Evolutionary conservation across 805 yeast genomes (phyloP).

Genomic region (Ogataea populi-albae): DNA sequence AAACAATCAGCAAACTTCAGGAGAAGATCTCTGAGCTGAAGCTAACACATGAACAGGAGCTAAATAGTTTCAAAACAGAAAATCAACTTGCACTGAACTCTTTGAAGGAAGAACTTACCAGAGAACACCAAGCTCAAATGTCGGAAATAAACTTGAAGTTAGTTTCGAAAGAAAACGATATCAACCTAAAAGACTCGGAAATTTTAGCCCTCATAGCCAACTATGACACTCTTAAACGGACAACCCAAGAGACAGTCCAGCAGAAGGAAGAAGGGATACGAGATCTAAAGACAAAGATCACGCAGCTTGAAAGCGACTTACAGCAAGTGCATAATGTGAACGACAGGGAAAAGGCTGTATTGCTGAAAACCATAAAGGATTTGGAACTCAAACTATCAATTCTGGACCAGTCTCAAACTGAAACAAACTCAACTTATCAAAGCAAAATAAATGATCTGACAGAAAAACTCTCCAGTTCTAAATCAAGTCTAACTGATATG

Average conservation of each 20-base stretch:
- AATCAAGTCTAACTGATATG: neutral
- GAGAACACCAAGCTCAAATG: constrained; percentile 5
- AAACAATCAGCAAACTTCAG: constrained; percentile 8
- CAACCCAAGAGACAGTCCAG: neutral
- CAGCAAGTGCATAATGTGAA: neutral
- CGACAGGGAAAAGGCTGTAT: neutral
- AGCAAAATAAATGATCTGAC: neutral
- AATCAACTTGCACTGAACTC: constrained; percentile 2
- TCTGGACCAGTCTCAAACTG: no score
- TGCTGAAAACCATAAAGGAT: neutral
- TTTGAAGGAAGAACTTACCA: no score
- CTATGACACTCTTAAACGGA: constrained; percentile 5
- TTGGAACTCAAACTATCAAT: neutral
- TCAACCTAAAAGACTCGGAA: constrained; percentile 8
- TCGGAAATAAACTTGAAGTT: constrained; percentile 1
- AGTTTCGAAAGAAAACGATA: constrained; percentile 1
- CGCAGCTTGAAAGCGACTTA: neutral
- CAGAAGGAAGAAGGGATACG: constrained; percentile 1
- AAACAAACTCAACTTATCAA: neutral
- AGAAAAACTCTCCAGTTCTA: neutral
- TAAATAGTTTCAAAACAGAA: neutral
- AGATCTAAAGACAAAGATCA: neutral
- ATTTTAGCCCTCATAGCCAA: constrained; percentile 6
- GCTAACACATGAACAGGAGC: constrained; percentile 4
- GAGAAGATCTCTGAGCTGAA: constrained; percentile 4